Base-by-base conservation (phyloP, 2,329 filamentous ascomycete genomes). In the Aureobasidium sp. region DNA sequence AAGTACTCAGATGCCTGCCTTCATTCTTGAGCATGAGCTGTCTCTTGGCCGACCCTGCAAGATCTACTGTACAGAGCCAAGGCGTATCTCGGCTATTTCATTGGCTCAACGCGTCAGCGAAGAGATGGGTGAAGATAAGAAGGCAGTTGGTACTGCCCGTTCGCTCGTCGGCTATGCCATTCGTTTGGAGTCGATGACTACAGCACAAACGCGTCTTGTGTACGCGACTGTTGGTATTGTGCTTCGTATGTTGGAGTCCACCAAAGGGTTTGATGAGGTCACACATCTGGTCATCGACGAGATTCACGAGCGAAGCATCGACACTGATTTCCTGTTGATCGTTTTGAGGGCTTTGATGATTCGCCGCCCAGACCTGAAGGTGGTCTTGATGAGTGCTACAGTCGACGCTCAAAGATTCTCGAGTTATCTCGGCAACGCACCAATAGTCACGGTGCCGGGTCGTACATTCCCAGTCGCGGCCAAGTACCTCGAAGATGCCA, bases 261-360 rank as follows among this genome's bases (percentile, higher is more conserved):
- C 90, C 0, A 89, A 91, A 66, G 89, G 95, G 62, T 83, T 99
- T 47, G 84, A 86, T 62, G 93, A 97, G 66, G 87, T 99, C 58
- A 96, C 93, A 0, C 94, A 97, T 76, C 78, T 99, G 64, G 86
- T 99, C 50, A 86, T 99, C n/a, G 94, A 99, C 70, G 94, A 99
- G 75, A 93, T 97, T 2, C 94, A 99, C 71, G 94, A 99, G 74
- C 86, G 93, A 65, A 90, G 91, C 13, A 97, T 99, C 68, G 94
- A 99, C 72, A 96, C 92, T 62, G 94, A 99, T 73, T 97, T 99
- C 72, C 79, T 99, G 37, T 81, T 99, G 17, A 94, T 99, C 67
- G 89, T 97, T 1, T 82, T 99, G 56, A 90, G 90, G 70, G 89
- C 92, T 65, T 79, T 99, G 4, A 83, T 97, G 77, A 73, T 83